phyloP scores from a whole-genome alignment of 345 rosid species.

The Aegle marmelos region DNA sequence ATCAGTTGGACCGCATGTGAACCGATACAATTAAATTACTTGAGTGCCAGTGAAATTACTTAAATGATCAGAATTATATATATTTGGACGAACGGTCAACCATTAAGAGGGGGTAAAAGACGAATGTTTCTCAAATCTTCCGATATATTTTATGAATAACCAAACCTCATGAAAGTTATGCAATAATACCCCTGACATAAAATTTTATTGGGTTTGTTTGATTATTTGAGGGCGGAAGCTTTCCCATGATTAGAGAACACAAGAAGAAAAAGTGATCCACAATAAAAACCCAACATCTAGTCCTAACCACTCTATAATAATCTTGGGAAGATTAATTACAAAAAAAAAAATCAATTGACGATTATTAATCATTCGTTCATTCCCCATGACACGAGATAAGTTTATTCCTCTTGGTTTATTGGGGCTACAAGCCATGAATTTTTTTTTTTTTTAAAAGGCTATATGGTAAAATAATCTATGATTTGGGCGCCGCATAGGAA shows the following conservation, averaged over 20 bases:
- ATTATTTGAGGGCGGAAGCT: neutral
- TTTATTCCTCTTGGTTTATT: neutral
- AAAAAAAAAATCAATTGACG: neutral
- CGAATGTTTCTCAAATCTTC: neutral
- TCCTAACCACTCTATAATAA: neutral
- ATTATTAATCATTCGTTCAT: neutral
- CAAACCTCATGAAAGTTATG: neutral
- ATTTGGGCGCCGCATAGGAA: conserved; percentile 14
- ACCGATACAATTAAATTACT: too few species aligned
- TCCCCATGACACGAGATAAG: neutral
- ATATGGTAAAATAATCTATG: neutral
- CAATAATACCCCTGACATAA: neutral
- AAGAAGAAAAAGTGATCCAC: neutral
- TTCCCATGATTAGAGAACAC: neutral
- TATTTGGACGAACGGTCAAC: neutral
- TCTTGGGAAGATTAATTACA: neutral
- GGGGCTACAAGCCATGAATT: neutral
- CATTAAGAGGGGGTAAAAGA: neutral
- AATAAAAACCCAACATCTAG: neutral
- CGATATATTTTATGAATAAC: neutral
- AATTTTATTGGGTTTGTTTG: neutral
- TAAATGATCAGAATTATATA: too few species aligned
- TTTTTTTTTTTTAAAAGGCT: too few species aligned
- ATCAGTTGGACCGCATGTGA: too few species aligned
- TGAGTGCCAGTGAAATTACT: too few species aligned